Evolutionary conservation across 768 basidiomycete species (phyloP).

Genomic region (Leccinum barrowsii): DNA sequence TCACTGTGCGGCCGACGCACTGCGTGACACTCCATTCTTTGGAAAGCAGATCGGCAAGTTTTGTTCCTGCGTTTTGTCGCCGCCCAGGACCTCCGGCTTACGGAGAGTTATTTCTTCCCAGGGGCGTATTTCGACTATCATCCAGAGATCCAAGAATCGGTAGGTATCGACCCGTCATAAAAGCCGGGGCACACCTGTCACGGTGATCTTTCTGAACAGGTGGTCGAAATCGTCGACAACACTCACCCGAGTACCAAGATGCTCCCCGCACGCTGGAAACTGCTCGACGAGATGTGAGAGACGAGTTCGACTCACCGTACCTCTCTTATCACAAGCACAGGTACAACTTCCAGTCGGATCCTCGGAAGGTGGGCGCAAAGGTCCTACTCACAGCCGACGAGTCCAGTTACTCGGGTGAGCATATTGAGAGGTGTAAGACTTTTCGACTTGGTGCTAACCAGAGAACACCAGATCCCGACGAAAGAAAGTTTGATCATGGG

Average conservation of each 20-base stretch:
- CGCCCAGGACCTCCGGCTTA: not conserved
- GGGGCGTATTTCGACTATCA: slow-evolving; percentile 74
- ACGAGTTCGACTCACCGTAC: not conserved
- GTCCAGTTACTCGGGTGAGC: slow-evolving; percentile 54
- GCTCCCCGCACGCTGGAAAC: slow-evolving; percentile 49
- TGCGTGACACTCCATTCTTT: slow-evolving; percentile 57
- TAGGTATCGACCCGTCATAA: slow-evolving; percentile 28
- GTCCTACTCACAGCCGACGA: slow-evolving; percentile 67
- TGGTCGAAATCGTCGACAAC: slow-evolving; percentile 52
- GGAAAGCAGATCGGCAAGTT: slow-evolving; percentile 51
- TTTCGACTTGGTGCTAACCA: not conserved
- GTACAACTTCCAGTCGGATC: slow-evolving; percentile 74
- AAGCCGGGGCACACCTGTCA: not conserved
- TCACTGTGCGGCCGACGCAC: slow-evolving; percentile 61
- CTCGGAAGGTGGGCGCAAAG: slow-evolving; percentile 55
- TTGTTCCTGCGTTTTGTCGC: not conserved
- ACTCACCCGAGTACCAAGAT: slow-evolving; percentile 60
- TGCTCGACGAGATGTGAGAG: slow-evolving; percentile 59
- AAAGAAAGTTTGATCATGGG: slow-evolving; percentile 58
- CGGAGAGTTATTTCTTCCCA: slow-evolving; percentile 13
- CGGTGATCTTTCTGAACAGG: slow-evolving; percentile 33
- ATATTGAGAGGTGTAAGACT: not conserved
- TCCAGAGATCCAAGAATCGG: slow-evolving; percentile 60
- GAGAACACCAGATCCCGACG: slow-evolving; percentile 19
- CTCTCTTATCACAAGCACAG: slow-evolving; percentile 29